These are phyloP conservation scores for Claviceps cyperi DNA, from an alignment of 2,329 filamentous ascomycete genomes.

Conservation along the genomic window DNA sequence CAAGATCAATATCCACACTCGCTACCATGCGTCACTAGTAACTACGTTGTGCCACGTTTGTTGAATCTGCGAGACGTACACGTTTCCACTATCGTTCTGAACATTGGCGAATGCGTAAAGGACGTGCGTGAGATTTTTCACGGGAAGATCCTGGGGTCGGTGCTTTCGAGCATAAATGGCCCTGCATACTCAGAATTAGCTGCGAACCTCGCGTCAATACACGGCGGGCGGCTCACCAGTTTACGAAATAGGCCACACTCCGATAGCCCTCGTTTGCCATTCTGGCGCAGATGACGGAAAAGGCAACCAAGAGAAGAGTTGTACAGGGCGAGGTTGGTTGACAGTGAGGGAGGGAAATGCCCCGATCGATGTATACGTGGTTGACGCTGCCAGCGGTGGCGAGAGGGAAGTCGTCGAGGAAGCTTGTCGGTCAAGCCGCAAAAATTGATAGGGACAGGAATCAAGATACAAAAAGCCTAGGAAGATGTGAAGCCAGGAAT, in stretches of 20 bases:
- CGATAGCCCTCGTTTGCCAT: constrained; percentile 34
- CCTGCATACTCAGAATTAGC: constrained; percentile 22
- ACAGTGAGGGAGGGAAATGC: not conserved
- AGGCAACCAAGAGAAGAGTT: not conserved
- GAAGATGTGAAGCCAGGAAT: too few species aligned
- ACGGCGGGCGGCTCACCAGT: constrained; percentile 34
- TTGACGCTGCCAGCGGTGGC: not conserved
- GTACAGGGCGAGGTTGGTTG: not conserved
- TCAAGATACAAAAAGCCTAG: too few species aligned
- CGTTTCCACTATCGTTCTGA: constrained; percentile 62
- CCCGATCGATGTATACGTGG: not conserved
- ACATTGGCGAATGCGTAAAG: constrained; percentile 89
- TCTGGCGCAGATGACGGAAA: not conserved
- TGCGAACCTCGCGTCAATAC: not conserved
- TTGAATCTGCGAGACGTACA: constrained; percentile 30
- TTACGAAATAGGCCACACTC: constrained; percentile 59
- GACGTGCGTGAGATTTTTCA: constrained; percentile 71
- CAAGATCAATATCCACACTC: constrained; percentile 1
- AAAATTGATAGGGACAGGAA: too few species aligned
- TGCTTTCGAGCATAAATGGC: constrained; percentile 80
- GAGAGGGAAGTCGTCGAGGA: not conserved
- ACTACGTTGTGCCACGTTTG: not conserved
- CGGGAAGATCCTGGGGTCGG: constrained; percentile 70
- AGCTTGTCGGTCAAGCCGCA: not conserved
- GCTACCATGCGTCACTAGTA: too few species aligned